Evolutionary conservation across 495 filamentous ascomycete genomes (phyloP), one percentile per base, ranked within the genome.

Genomic region (Penicillium lagena): DNA sequence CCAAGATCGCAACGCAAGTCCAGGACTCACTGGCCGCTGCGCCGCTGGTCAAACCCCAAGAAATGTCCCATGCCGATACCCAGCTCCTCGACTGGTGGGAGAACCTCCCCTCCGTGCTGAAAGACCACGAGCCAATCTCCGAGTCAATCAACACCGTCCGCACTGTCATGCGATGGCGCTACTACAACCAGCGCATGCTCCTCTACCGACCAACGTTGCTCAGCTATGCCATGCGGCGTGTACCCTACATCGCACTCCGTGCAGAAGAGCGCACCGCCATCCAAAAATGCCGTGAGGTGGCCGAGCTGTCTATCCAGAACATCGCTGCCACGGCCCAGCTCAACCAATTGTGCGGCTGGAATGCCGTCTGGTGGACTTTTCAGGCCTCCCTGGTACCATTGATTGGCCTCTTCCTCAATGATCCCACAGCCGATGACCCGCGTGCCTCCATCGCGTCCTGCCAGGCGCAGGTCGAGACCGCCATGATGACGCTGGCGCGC

Each of bases 141-240:
- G 82, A 85, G 49, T 78, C 82, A 1, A 76, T 89, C 22, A 77
- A 78, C 46, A 82, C 82, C 43, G 79, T 82, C 0, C 73, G 85
- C 43, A 80, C 80, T 42, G 78, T 89, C 53, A 89, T 89, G 83
- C 83, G 86, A 56, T 90, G 86, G 86, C 76, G 85, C 12, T 89
- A 84, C 60, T 79, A 82, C 56, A 87, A 87, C 52, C 77, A 87
- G 42, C 82, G 86, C 43, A 87, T 89, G 67, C 77, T 89, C 1
- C 78, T 89, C n/a, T 81, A 89, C 58, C 77, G 86, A 1, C 86
- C 86, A 0, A 82, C 83, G 0, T 72, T 90, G 6, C 74, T 90
- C 4, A 83, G 78, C 52, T 76, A 85, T 4, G 85, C 85, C 7
- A 80, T 85, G 56, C 81, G 79, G 9, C 78, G 81, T 10, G 74